These are phyloP conservation scores for Zygosaccharomyces gambellarensis DNA, from an alignment of 805 yeast species.

Conservation along the genomic window DNA sequence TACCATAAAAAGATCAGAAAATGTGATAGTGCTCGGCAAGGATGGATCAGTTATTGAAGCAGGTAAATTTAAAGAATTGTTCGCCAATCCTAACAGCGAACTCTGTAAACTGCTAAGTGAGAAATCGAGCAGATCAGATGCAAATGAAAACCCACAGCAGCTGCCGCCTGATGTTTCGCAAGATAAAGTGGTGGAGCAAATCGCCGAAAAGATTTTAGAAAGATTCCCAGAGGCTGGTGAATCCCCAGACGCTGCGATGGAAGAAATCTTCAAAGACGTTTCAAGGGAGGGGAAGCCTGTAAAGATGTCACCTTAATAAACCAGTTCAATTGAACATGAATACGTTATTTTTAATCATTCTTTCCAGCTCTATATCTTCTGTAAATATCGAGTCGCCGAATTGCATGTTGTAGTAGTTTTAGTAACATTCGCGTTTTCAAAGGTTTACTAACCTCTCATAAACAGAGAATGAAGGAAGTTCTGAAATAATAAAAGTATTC, in stretches of 20 bases:
- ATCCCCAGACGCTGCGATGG: constrained; percentile 15
- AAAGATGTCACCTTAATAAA: constrained; percentile 9
- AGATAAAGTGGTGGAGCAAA: constrained; percentile 4
- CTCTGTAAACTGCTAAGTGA: constrained; percentile 38
- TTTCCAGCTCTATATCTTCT: not conserved
- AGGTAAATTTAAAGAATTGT: constrained; percentile 58
- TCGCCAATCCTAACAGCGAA: constrained; percentile 41
- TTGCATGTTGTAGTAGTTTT: constrained; percentile 5
- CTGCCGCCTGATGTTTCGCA: constrained; percentile 6
- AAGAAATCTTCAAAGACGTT: constrained; percentile 22
- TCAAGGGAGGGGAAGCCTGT: constrained; percentile 19
- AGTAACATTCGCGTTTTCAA: constrained; percentile 1
- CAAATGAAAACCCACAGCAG: constrained; percentile 4
- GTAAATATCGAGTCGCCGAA: constrained; percentile 4
- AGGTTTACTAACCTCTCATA: not conserved
- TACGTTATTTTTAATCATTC: not conserved
- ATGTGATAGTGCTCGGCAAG: constrained; percentile 74
- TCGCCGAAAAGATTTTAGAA: constrained; percentile 7
- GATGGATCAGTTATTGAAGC: constrained; percentile 79
- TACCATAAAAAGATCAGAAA: constrained; percentile 81
- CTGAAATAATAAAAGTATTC: not conserved
- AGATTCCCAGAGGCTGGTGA: constrained; percentile 7
- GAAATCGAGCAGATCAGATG: constrained; percentile 25
- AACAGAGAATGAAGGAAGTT: not conserved
- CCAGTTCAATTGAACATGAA: not conserved